Evolutionary conservation across 495 filamentous ascomycete genomes (phyloP).

Genomic region (Hypoxylon trugodes): DNA sequence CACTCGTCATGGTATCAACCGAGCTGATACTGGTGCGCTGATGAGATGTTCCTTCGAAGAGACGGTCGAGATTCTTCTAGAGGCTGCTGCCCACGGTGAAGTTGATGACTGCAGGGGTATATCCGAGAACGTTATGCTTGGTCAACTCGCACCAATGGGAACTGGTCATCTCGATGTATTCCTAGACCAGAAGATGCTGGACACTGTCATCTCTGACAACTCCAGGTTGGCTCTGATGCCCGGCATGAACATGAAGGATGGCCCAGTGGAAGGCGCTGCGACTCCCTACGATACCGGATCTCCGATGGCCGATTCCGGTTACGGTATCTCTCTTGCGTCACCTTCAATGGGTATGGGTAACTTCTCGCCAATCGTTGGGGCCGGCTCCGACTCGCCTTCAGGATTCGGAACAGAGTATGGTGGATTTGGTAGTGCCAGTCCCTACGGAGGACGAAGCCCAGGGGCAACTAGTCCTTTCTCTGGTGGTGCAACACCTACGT

Average conservation of each 20-base stretch:
- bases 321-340: constrained; percentile 62
- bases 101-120: constrained; percentile 97
- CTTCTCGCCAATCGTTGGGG: constrained; percentile 90
- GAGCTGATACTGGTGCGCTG: constrained; percentile 94
- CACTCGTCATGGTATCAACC: constrained; percentile 97
- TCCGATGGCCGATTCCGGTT: constrained; percentile 79
- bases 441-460: constrained; percentile 73
- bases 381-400: constrained; percentile 75
- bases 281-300: constrained; percentile 96
- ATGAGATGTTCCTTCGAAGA: constrained; percentile 99
- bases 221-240: constrained; percentile 80
- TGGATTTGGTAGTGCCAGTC: constrained; percentile 68
- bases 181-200: constrained; percentile 92
- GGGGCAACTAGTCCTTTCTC: constrained; percentile 80
- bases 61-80: constrained; percentile 96
- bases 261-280: constrained; percentile 80
- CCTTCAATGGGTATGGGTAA: constrained; percentile 79
- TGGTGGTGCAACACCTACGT: constrained; percentile 75
- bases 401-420: constrained; percentile 72
- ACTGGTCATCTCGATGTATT: constrained; percentile 94
- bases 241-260: constrained; percentile 75
- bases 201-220: constrained; percentile 92
- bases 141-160: constrained; percentile 94
- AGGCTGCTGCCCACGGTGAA: constrained; percentile 92
- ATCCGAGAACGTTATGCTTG: constrained; percentile 98